Conservation (phyloP, 1,284 basidiomycete species). For the Austroboletus niveus region DNA sequence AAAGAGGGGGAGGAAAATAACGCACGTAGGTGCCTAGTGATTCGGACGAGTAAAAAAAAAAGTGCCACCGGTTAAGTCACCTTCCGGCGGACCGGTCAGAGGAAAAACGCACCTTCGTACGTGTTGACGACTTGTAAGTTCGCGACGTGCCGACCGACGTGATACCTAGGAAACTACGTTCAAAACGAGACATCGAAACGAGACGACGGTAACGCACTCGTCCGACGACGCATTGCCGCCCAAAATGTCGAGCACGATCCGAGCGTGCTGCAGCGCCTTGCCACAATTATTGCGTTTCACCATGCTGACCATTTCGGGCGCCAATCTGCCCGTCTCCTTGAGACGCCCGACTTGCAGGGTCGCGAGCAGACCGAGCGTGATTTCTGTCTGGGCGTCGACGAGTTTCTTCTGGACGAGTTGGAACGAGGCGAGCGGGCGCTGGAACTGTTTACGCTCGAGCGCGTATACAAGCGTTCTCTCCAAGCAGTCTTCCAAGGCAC, state of each 20-base stretch:
- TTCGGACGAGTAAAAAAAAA: too few species aligned
- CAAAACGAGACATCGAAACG: background rate
- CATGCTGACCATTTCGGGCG: conserved; percentile 93
- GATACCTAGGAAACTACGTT: conserved; percentile 53
- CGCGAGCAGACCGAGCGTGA: conserved; percentile 79
- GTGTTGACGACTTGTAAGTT: conserved; percentile 93
- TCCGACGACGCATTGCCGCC: conserved; percentile 91
- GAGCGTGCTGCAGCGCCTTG: conserved; percentile 81
- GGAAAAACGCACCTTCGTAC: conserved; percentile 68
- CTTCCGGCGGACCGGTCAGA: background rate
- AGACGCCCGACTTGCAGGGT: conserved; percentile 84
- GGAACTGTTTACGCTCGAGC: conserved; percentile 88
- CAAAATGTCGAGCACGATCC: conserved; percentile 82
- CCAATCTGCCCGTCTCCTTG: conserved; percentile 78
- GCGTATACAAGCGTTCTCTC: conserved; percentile 80
- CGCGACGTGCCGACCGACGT: conserved; percentile 86
- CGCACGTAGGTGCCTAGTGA: conserved; percentile 32
- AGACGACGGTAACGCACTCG: conserved; percentile 55
- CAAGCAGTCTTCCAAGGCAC: conserved; percentile 92
- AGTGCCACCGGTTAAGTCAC: too few species aligned
- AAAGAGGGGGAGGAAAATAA: conserved; percentile 9
- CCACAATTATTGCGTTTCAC: conserved; percentile 97
- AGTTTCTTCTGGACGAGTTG: conserved; percentile 97
- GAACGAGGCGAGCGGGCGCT: conserved; percentile 88
- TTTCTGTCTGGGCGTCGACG: conserved; percentile 88